Percentiles rank a stretch among this genome's conserved stretches.
phyloP scores from a whole-genome alignment of 306 rosid species.

The Alnus rubra region DNA sequence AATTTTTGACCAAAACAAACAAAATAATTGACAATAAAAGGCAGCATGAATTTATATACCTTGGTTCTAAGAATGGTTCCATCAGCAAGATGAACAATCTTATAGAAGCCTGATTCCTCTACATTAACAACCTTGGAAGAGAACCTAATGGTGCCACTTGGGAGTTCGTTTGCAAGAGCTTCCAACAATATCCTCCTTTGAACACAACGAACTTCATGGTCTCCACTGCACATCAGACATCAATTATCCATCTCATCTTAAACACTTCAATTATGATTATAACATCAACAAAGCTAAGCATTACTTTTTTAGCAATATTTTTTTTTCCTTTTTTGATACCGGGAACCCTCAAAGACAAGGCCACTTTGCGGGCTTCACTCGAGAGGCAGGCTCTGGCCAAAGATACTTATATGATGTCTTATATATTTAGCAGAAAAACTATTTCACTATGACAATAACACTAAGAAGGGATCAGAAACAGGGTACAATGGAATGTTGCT shows the following conservation, averaged over 20 bases:
- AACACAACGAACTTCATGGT: constrained; percentile 57
- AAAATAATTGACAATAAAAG: background rate
- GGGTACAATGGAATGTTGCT: too few species aligned
- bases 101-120: constrained; percentile 54
- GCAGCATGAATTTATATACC: constrained; percentile 27
- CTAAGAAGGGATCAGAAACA: too few species aligned
- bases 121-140: constrained; percentile 70
- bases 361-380: too few species aligned
- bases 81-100: constrained; percentile 67
- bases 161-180: constrained; percentile 65
- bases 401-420: background rate
- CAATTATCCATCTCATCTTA: background rate
- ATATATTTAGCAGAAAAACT: too few species aligned
- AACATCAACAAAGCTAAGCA: background rate
- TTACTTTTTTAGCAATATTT: background rate
- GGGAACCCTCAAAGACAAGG: too few species aligned
- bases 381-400: background rate
- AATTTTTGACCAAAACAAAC: too few species aligned
- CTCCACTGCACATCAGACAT: constrained; percentile 22
- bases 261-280: background rate
- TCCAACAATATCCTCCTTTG: constrained; percentile 53
- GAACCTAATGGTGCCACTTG: constrained; percentile 65
- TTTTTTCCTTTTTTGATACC: too few species aligned
- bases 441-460: background rate
- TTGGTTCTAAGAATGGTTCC: constrained; percentile 59